These are phyloP conservation scores for Phoma sp. DNA, from an alignment of 2,329 filamentous ascomycete genomes.

Conservation along the genomic window DNA sequence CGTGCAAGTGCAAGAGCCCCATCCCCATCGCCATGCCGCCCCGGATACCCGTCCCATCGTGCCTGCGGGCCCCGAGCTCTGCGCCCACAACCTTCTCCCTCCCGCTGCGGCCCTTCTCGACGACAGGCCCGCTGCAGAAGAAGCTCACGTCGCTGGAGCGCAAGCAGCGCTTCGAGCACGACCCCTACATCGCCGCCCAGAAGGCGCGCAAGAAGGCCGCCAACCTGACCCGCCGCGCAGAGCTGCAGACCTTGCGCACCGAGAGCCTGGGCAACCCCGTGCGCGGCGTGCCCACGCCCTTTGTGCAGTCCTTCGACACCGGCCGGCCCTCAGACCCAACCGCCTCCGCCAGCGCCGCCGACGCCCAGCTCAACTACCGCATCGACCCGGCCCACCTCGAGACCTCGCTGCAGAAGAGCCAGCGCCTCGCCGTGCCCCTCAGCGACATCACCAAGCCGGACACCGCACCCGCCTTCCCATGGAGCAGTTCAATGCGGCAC, in stretches of 20 bases:
- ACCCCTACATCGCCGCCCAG: constrained; percentile 83
- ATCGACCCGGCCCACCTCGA: constrained; percentile 72
- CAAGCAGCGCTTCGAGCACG: constrained; percentile 70
- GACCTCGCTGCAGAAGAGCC: constrained; percentile 69
- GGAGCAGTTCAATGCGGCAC: constrained; percentile 12
- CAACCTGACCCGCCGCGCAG: constrained; percentile 76
- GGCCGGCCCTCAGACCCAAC: constrained; percentile 49
- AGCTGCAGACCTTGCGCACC: constrained; percentile 69
- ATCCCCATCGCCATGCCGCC: constrained; percentile 50
- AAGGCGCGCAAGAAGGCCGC: constrained; percentile 82
- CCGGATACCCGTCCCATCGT: constrained; percentile 52
- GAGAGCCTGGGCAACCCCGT: constrained; percentile 77
- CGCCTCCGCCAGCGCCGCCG: constrained; percentile 29
- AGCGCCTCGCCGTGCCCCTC: constrained; percentile 67
- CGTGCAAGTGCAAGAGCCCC: too few relatives aligned
- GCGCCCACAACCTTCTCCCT: constrained; percentile 53
- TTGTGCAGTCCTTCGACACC: constrained; percentile 79
- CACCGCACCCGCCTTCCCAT: constrained; percentile 8
- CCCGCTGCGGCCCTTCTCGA: constrained; percentile 64
- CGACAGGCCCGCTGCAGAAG: constrained; percentile 68
- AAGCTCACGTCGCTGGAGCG: constrained; percentile 47
- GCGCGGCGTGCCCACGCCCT: constrained; percentile 78
- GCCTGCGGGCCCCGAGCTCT: constrained; percentile 49
- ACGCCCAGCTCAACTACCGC: constrained; percentile 73
- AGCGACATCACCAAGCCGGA: constrained; percentile 20